Percentiles rank a stretch among this genome's conserved stretches.
Conservation (phyloP, 192 early-diverging fungal genomes). For the Backusella circina region DNA sequence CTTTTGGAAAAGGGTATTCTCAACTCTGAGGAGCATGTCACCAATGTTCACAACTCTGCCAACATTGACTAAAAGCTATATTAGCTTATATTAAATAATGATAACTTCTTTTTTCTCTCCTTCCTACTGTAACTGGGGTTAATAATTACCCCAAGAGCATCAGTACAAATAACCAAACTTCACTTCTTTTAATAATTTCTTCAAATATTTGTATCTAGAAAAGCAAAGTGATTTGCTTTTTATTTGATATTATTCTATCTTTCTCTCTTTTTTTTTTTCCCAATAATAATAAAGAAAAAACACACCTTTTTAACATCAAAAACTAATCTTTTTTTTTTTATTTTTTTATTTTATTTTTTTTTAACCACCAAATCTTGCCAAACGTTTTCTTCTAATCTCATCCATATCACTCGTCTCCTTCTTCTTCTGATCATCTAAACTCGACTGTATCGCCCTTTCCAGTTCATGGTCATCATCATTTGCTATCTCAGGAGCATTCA, state of each 20-base stretch:
- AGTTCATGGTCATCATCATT: slow-evolving; percentile 11
- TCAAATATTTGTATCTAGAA: not conserved
- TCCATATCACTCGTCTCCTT: slow-evolving; percentile 4
- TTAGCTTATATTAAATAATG: not conserved
- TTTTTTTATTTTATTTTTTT: not conserved
- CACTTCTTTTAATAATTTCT: not conserved
- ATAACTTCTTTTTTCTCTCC: not conserved
- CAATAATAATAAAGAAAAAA: not conserved
- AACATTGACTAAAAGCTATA: not conserved
- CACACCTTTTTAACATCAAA: not conserved
- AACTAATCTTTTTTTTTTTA: not conserved
- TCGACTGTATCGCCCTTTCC: slow-evolving; percentile 18
- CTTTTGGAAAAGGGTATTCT: not conserved
- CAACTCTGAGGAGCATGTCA: not conserved
- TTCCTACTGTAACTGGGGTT: not conserved
- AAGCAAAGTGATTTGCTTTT: not conserved
- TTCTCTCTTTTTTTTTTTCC: not conserved
- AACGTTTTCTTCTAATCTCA: slow-evolving; percentile 24
- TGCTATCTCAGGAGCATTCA: not conserved
- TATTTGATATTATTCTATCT: slow-evolving; percentile 6
- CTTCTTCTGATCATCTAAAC: not conserved
- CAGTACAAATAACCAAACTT: not conserved
- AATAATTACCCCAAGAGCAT: not conserved
- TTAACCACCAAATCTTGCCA: slow-evolving; percentile 27
- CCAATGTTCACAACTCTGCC: not conserved